Base-by-base conservation (phyloP, 2,329 filamentous ascomycete species). In the Sarocladiaceae sp. region DNA sequence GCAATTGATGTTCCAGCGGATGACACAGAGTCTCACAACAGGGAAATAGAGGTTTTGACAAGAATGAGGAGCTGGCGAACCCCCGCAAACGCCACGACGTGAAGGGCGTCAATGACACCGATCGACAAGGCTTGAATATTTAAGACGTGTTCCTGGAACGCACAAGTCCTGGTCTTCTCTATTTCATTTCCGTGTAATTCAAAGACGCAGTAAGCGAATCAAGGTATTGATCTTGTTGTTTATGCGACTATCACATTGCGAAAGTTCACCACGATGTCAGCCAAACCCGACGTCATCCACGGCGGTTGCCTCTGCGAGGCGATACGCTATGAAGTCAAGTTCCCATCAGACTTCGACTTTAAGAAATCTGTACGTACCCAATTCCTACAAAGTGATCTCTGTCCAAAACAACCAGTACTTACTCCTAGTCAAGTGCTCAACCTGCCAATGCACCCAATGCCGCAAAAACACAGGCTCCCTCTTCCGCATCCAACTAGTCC, bases 361-460 rank as follows among this genome's bases (percentile, higher is more conserved):
- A 55, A 61, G 54, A 60, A 57, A 33, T 55, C 57, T 26, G 70
- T 71, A 61, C 49, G 59, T 53, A 49, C 3, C 20, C 51, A n/a
- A 28, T 18, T 10, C 18, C 25, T 13, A 13, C 18, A 22, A 31
- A 17, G 28, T 18, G 37, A 46, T 8, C 20, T 4, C 11, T 8
- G 18, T n/a, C 18, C 36, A 10, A 10, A 39, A 39, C 8, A 39
- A 20, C 36, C 36, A 17, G 8, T n/a, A 18, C 52, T 47, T 17
- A 54, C 52, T 44, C 18, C 47, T 50, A 33, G 4, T 47, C 23
- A 55, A 76, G 74, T 67, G 68, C 54, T 61, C 64, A 42, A 77
- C 73, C 6, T 82, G 78, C 60, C 77, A 81, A 57, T 82, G 78
- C 65, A 75, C 73, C 6, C 77, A 80, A 60, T 80, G 77, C 63